A percentile compares a stretch with the other conserved stretches of the same genome.
These are phyloP conservation scores for Poa annua DNA, from an alignment of 176 grass and related monocot genomes.

Conservation along the genomic window DNA sequence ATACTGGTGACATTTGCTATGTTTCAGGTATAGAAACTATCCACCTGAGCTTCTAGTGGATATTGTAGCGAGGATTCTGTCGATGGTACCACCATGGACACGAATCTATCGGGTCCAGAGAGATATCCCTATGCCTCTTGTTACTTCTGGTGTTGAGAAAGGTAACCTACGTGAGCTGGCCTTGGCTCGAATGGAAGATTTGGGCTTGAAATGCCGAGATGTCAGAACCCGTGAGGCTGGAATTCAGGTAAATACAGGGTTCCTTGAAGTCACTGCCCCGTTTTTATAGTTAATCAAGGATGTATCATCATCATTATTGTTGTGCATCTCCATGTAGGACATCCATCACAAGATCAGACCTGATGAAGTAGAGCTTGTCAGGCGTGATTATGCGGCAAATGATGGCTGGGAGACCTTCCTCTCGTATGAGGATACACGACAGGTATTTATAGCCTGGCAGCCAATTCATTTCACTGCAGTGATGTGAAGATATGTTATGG, in stretches of 20 bases:
- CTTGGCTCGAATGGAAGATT: constrained; percentile 92
- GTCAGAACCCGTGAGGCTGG: constrained; percentile 97
- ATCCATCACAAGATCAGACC: constrained; percentile 96
- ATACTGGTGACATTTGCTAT: constrained; percentile 19
- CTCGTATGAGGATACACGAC: constrained; percentile 95
- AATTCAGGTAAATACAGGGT: constrained; percentile 71
- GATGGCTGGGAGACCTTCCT: constrained; percentile 99
- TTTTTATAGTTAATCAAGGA: constrained; percentile 16
- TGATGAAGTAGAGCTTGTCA: constrained; percentile 91
- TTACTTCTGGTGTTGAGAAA: constrained; percentile 98
- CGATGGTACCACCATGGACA: constrained; percentile 96
- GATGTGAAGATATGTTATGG: constrained; percentile 12
- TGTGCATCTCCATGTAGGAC: constrained; percentile 55
- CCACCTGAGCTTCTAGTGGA: constrained; percentile 91
- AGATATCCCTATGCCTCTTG: constrained; percentile 99
- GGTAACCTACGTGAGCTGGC: constrained; percentile 97
- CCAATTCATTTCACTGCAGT: constrained; percentile 6
- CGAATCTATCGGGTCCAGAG: constrained; percentile 94
- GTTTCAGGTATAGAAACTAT: constrained; percentile 89
- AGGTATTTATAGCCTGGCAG: constrained; percentile 51
- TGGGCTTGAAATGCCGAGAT: constrained; percentile 97
- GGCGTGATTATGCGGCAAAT: constrained; percentile 97
- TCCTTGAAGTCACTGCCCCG: constrained; percentile 15
- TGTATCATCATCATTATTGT: constrained; percentile 7
- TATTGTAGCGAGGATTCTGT: constrained; percentile 92